Conservation (phyloP, 1,139 yeast species). For the Diutina rugosa region DNA sequence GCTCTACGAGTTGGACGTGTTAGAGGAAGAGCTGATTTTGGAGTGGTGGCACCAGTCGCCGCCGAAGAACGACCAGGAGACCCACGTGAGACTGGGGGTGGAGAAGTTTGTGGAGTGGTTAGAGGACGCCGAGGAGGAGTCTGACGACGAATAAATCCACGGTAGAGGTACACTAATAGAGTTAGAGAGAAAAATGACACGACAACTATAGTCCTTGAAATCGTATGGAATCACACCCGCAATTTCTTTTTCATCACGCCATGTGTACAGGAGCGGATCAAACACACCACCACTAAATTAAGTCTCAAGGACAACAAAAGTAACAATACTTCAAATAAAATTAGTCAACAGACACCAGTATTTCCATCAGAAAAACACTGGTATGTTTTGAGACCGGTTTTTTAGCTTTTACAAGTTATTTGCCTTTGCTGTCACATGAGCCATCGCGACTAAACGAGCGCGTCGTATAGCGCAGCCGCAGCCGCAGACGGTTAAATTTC, state of each 20-base stretch:
- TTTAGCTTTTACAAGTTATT: no score
- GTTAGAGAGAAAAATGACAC: background rate
- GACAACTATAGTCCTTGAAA: no score
- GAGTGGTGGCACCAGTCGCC: conserved; percentile 61
- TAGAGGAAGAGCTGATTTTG: conserved; percentile 70
- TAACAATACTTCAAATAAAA: no score
- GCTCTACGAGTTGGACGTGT: conserved; percentile 67
- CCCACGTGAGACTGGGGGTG: conserved; percentile 41
- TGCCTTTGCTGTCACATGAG: background rate
- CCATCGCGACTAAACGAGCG: background rate
- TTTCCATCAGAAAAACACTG: no score
- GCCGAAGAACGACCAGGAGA: conserved; percentile 26
- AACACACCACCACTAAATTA: no score
- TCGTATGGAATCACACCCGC: no score
- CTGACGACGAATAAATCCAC: background rate
- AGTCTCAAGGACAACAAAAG: background rate
- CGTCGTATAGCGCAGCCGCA: conserved; percentile 1
- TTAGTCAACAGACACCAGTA: no score
- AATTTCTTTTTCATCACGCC: background rate
- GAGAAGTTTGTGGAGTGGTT: conserved; percentile 80
- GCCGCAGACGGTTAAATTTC: background rate
- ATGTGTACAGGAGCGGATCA: background rate
- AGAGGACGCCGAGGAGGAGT: conserved; percentile 74
- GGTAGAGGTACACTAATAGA: background rate
- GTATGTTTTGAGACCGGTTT: no score